Percentiles rank a stretch among this genome's conserved stretches.
phyloP scores from a whole-genome alignment of 164 flowering plant genomes.

The Stephania yunnanensis region DNA sequence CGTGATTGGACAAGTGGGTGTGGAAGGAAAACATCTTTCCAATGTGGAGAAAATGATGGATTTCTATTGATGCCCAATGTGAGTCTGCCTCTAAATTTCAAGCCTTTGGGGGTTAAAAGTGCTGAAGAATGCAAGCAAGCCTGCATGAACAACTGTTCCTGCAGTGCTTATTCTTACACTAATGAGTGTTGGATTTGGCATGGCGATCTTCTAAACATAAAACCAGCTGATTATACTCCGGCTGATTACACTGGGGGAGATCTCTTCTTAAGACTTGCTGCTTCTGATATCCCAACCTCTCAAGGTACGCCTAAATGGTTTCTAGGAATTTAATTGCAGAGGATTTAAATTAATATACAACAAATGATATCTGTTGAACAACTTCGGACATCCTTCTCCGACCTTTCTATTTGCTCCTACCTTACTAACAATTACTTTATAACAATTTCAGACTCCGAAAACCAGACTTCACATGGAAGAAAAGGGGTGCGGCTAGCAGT shows the following conservation, averaged over 20 bases:
- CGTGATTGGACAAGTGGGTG: neutral
- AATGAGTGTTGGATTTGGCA: constrained; percentile 6
- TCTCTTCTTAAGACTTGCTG: neutral
- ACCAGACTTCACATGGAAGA: neutral
- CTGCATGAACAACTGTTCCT: constrained; percentile 2
- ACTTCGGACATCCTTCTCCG: neutral
- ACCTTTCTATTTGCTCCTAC: neutral
- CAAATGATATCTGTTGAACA: neutral
- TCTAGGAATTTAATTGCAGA: neutral
- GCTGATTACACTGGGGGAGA: neutral
- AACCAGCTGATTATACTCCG: neutral
- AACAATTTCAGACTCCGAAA: neutral
- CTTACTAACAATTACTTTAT: neutral
- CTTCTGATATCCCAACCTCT: neutral
- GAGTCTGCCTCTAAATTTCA: constrained; percentile 4
- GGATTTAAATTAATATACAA: neutral
- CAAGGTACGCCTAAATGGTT: neutral
- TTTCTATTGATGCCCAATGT: neutral
- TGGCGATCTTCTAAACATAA: neutral
- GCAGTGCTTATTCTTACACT: constrained; percentile 4
- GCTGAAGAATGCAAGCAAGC: neutral
- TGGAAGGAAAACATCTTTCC: neutral
- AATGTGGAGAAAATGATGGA: neutral
- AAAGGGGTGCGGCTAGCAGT: neutral
- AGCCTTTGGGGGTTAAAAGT: neutral